phyloP scores from a whole-genome alignment of 208 protist species.

The Wallacemonas collosoma region DNA sequence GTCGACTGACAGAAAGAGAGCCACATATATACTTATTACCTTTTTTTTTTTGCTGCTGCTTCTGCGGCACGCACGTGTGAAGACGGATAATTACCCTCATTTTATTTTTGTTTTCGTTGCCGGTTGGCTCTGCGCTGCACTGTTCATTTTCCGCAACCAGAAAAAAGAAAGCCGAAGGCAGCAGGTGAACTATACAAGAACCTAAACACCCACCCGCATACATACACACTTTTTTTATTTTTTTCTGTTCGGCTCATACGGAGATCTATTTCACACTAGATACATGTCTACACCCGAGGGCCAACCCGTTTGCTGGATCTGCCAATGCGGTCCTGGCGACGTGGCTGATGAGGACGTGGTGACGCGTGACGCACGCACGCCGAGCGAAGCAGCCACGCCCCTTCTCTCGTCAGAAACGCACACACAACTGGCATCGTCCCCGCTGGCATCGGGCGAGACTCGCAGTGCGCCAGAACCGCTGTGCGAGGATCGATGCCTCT shows the following conservation, averaged over 20 bases:
- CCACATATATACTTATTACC: too few relatives aligned
- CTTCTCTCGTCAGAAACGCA: background rate
- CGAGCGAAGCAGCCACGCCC: background rate
- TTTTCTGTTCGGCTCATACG: too few relatives aligned
- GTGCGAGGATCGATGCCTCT: conserved; percentile 10
- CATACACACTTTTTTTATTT: too few relatives aligned
- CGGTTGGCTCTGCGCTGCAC: too few relatives aligned
- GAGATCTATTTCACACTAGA: too few relatives aligned
- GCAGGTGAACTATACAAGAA: background rate
- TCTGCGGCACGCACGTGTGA: too few relatives aligned
- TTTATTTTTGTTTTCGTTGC: too few relatives aligned
- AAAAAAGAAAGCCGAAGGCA: too few relatives aligned
- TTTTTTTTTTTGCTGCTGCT: too few relatives aligned
- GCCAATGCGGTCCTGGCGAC: conserved; percentile 7
- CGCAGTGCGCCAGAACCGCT: background rate
- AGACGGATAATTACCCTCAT: too few relatives aligned
- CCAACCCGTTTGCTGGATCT: conserved; percentile 15
- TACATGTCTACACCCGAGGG: background rate
- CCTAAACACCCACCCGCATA: background rate
- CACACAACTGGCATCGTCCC: background rate
- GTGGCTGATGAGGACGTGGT: background rate
- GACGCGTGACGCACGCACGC: background rate
- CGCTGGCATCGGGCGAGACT: background rate
- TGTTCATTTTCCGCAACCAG: too few relatives aligned
- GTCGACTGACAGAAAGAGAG: too few relatives aligned